phyloP scores from a whole-genome alignment of 2,329 filamentous ascomycete species.

The Fusarium piperis region DNA sequence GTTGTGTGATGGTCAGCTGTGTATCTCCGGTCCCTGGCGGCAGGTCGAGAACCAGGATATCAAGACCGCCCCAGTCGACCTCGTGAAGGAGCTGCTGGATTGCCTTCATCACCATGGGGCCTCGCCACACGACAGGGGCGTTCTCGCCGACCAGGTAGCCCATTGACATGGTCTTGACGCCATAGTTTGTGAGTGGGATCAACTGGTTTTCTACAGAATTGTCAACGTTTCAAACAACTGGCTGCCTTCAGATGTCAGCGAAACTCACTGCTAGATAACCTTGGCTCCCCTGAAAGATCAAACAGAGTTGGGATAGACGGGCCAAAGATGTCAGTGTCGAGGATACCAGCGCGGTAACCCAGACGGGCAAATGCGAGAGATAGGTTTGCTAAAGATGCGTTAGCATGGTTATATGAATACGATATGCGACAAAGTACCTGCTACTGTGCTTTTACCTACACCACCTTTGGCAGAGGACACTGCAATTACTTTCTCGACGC shows the following conservation, averaged over 20 bases:
- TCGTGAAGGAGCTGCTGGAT: conserved; percentile 95
- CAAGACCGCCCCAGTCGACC: conserved; percentile 91
- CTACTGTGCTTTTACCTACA: conserved; percentile 96
- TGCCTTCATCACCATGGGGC: conserved; percentile 97
- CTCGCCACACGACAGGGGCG: conserved; percentile 92
- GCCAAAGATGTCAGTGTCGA: conserved; percentile 97
- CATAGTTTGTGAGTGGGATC: conserved; percentile 90
- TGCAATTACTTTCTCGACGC: conserved; percentile 93
- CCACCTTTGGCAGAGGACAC: conserved; percentile 97
- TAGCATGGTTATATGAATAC: not conserved
- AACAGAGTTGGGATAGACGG: conserved; percentile 93
- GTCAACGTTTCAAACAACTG: conserved; percentile 5
- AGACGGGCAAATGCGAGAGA: conserved; percentile 85
- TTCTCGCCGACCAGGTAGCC: conserved; percentile 86
- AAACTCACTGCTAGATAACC: conserved; percentile 74
- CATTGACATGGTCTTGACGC: conserved; percentile 98
- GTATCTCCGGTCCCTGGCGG: conserved; percentile 96
- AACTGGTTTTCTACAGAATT: conserved; percentile 74
- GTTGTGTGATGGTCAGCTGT: conserved; percentile 96
- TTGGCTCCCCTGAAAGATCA: conserved; percentile 81
- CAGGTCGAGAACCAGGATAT: conserved; percentile 88
- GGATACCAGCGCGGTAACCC: conserved; percentile 84
- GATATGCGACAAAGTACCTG: conserved; percentile 69
- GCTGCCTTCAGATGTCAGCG: too few relatives aligned
- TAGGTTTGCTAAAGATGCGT: conserved; percentile 72